These are phyloP conservation scores for Fusarium pseudoanthophilum DNA, from an alignment of 2,329 filamentous ascomycete genomes.

Conservation along the genomic window DNA sequence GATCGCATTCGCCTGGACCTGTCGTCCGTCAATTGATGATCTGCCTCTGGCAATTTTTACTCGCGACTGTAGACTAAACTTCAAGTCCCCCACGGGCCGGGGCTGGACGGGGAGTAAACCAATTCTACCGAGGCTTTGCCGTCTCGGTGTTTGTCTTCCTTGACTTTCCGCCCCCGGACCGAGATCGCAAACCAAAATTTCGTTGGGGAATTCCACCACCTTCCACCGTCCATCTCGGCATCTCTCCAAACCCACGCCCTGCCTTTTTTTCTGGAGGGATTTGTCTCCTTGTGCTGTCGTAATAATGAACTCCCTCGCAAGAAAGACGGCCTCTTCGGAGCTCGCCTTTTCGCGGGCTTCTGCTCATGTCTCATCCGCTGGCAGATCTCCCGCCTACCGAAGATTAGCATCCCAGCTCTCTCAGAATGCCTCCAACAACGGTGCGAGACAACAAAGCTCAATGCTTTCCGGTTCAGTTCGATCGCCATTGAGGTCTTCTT, in stretches of 20 bases:
- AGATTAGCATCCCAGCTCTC: constrained; percentile 57
- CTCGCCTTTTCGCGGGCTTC: constrained; percentile 56
- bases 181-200: constrained; percentile 54
- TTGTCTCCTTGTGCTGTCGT: constrained; percentile 38
- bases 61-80: constrained; percentile 20
- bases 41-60: constrained; percentile 44
- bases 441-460: constrained; percentile 43
- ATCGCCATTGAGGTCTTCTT: constrained; percentile 58
- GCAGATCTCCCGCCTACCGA: constrained; percentile 60
- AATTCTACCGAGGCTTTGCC: constrained; percentile 49
- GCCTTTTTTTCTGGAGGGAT: constrained; percentile 46
- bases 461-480: constrained; percentile 45
- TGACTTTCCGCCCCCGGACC: constrained; percentile 48
- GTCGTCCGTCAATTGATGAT: constrained; percentile 15
- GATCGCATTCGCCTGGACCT: constrained; percentile 46
- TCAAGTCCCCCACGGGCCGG: constrained; percentile 8
- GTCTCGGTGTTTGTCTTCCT: constrained; percentile 47
- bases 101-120: not conserved
- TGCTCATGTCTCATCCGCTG: constrained; percentile 51
- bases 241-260: constrained; percentile 39
- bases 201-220: constrained; percentile 47
- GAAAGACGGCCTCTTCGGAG: constrained; percentile 56
- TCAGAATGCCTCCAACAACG: constrained; percentile 43
- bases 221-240: constrained; percentile 38
- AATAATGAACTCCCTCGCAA: constrained; percentile 60